Evolutionary conservation across 2,329 filamentous ascomycete species (phyloP).

Genomic region (Nigrospora sphaerica): DNA sequence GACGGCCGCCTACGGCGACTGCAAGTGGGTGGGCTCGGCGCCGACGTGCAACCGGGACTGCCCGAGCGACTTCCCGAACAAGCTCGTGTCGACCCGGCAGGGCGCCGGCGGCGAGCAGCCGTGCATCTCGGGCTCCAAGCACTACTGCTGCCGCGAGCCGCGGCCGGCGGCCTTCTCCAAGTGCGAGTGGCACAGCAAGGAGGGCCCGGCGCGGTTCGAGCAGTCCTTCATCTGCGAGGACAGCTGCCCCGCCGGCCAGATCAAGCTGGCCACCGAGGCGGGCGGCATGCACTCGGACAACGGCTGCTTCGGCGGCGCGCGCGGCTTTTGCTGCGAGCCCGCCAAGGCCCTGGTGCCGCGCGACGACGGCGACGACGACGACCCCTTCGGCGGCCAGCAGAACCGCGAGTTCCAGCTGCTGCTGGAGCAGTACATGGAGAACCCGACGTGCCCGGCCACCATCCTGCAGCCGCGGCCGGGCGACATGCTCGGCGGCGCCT

Average conservation of each 20-base stretch:
- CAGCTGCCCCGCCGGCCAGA: not conserved
- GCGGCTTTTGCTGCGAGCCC: not conserved
- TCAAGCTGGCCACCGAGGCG: not conserved
- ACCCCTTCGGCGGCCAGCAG: conserved; percentile 1
- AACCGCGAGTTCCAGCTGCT: conserved; percentile 4
- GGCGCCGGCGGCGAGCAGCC: not conserved
- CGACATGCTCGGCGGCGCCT: not conserved
- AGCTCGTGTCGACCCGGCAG: not conserved
- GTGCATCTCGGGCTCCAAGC: not conserved
- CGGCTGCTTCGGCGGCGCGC: not conserved
- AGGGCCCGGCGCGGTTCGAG: not conserved
- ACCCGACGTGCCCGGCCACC: conserved; percentile 5
- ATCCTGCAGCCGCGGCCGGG: not conserved
- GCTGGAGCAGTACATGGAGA: conserved; percentile 2
- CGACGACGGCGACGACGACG: not conserved
- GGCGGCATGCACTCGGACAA: not conserved
- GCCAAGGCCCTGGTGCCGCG: not conserved
- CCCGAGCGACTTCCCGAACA: not conserved
- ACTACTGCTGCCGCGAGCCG: not conserved
- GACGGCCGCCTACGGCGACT: conserved; percentile 5
- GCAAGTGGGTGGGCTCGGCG: conserved; percentile 5
- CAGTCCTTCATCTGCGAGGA: not conserved
- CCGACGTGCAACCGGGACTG: not conserved
- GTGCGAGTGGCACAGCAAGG: not conserved
- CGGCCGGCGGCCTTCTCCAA: not conserved